Percentiles rank a stretch among this genome's conserved stretches.
These are phyloP conservation scores for Isabelozyma pseudorhagii DNA, from an alignment of 805 yeast species.

Conservation along the genomic window DNA sequence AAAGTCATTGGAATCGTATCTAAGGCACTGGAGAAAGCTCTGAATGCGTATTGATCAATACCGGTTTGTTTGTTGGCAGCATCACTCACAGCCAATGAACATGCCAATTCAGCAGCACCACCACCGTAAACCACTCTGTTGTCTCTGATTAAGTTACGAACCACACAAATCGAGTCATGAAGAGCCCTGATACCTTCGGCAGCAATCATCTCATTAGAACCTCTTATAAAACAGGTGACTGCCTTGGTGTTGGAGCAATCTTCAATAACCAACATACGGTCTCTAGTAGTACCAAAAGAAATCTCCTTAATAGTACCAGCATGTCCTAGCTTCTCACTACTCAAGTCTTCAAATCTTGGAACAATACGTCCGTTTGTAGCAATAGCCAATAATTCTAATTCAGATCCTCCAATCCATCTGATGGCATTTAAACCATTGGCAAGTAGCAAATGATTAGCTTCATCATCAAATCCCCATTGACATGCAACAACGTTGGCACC, in stretches of 20 bases:
- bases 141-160: constrained; percentile 89
- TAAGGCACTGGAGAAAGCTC: constrained; percentile 88
- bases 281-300: constrained; percentile 95
- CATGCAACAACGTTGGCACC: constrained; percentile 97
- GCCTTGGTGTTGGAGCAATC: constrained; percentile 83
- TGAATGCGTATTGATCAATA: constrained; percentile 96
- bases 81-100: constrained; percentile 85
- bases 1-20: constrained; percentile 91
- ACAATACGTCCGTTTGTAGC: constrained; percentile 97
- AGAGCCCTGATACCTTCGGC: constrained; percentile 96
- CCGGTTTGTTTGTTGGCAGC: constrained; percentile 94
- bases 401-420: constrained; percentile 99
- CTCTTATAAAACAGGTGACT: constrained; percentile 90
- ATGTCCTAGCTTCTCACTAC: constrained; percentile 75
- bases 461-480: constrained; percentile 99
- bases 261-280: constrained; percentile 92
- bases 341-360: constrained; percentile 91
- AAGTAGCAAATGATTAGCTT: constrained; percentile 88
- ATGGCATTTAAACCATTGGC: constrained; percentile 92
- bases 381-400: constrained; percentile 90
- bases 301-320: constrained; percentile 86
- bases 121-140: constrained; percentile 98
- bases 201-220: constrained; percentile 95
- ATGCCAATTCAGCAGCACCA: constrained; percentile 95
- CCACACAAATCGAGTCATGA: constrained; percentile 96